Conservation (phyloP, 108 stramenopile genomes). For the Epithemia pelagica region DNA sequence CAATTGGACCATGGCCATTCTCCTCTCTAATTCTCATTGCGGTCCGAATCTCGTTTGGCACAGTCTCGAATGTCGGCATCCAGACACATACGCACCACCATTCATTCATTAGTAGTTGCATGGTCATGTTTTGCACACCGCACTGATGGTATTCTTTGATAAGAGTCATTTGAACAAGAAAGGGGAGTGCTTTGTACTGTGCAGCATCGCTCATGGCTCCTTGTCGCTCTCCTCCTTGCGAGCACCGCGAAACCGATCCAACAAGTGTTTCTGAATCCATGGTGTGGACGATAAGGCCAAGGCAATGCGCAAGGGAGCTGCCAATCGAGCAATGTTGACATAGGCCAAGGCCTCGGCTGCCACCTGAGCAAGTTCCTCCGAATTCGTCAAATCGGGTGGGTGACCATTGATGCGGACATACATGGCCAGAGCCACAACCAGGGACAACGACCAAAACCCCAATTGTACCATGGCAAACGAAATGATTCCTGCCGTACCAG, state of each 20-base stretch:
- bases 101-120: too few species aligned
- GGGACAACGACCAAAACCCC: not conserved
- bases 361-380: constrained; percentile 23
- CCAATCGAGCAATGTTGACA: constrained; percentile 29
- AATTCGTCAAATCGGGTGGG: constrained; percentile 22
- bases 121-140: too few species aligned
- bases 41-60: too few species aligned
- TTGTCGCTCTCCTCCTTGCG: too few species aligned
- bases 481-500: constrained; percentile 7
- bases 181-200: too few species aligned
- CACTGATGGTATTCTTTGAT: too few species aligned
- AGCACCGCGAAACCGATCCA: constrained; percentile 2
- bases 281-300: constrained; percentile 21
- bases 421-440: constrained; percentile 8
- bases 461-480: not conserved
- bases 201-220: too few species aligned
- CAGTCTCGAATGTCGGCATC: too few species aligned
- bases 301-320: constrained; percentile 29
- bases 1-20: too few species aligned
- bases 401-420: constrained; percentile 22
- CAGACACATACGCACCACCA: too few species aligned
- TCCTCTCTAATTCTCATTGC: too few species aligned
- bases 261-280: constrained; percentile 23
- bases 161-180: too few species aligned
- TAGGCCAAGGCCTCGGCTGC: constrained; percentile 27